Conservation (phyloP, 805 yeast species). For the Saccharomycopsis sp. region DNA sequence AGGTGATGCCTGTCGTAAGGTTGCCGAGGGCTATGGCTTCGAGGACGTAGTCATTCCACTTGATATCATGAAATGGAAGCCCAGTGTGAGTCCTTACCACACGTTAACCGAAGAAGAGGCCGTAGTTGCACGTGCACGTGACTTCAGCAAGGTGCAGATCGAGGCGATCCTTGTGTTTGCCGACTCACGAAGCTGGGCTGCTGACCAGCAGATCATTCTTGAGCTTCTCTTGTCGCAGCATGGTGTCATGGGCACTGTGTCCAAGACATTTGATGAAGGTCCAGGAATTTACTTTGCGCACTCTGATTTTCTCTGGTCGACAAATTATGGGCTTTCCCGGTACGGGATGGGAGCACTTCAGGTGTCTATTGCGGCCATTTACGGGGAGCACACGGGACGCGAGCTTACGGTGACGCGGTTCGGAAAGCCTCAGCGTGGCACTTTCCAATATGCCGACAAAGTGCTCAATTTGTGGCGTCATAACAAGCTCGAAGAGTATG, state of each 20-base stretch:
- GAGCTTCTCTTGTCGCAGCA: slow-evolving; percentile 69
- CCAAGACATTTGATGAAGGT: slow-evolving; percentile 65
- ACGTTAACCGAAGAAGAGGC: slow-evolving; percentile 67
- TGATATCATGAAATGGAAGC: slow-evolving; percentile 81
- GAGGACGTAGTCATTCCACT: slow-evolving; percentile 74
- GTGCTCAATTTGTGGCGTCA: slow-evolving; percentile 73
- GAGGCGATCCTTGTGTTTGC: slow-evolving; percentile 88
- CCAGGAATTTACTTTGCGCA: slow-evolving; percentile 85
- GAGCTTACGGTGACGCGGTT: slow-evolving; percentile 75
- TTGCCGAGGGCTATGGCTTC: slow-evolving; percentile 81
- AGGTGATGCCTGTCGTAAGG: slow-evolving; percentile 75
- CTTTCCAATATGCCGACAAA: slow-evolving; percentile 77
- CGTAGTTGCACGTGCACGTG: slow-evolving; percentile 45
- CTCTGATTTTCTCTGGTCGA: slow-evolving; percentile 90
- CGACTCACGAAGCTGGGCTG: slow-evolving; percentile 89
- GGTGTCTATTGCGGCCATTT: slow-evolving; percentile 79
- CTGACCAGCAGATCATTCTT: slow-evolving; percentile 82
- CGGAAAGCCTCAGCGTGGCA: slow-evolving; percentile 86
- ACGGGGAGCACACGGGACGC: slow-evolving; percentile 76
- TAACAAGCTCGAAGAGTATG: slow-evolving; percentile 68
- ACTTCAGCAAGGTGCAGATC: slow-evolving; percentile 59
- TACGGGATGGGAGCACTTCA: slow-evolving; percentile 95
- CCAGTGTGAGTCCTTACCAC: slow-evolving; percentile 81
- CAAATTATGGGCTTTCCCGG: slow-evolving; percentile 72
- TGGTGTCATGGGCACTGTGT: slow-evolving; percentile 81